Evolutionary conservation across 2,329 filamentous ascomycete species (phyloP).

Genomic region (Cladosporium halotolerans): DNA sequence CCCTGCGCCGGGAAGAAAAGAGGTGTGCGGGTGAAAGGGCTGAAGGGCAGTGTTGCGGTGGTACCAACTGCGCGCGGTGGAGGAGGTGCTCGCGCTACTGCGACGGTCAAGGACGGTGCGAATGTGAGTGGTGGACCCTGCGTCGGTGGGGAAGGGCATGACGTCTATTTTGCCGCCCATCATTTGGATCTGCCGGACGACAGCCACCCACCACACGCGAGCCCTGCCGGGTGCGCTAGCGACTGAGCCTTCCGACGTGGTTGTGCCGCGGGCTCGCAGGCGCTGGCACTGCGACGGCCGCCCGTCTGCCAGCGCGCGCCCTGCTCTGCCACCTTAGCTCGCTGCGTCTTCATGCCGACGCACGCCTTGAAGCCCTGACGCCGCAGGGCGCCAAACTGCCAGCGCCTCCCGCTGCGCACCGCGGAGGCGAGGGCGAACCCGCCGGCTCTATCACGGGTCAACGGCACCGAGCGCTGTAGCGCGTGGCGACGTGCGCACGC

Average conservation of each 20-base stretch:
- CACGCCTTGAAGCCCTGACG: too few species aligned
- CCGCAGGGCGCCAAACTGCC: too few species aligned
- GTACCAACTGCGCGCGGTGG: slow-evolving; percentile 4
- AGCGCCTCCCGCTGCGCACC: not conserved
- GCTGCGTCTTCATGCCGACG: too few species aligned
- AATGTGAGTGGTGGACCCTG: not conserved
- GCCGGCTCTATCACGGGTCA: not conserved
- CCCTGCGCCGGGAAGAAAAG: slow-evolving; percentile 11
- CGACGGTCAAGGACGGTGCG: slow-evolving; percentile 6
- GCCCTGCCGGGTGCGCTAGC: too few species aligned
- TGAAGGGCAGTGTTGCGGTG: not conserved
- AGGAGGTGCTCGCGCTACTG: slow-evolving; percentile 9
- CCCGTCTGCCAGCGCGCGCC: too few species aligned
- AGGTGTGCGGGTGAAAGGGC: slow-evolving; percentile 1
- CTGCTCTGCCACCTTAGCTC: too few species aligned
- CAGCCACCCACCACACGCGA: not conserved
- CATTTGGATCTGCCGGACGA: slow-evolving; percentile 7
- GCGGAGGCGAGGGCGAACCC: not conserved
- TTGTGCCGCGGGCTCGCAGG: too few species aligned
- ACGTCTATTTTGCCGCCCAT: slow-evolving; percentile 1
- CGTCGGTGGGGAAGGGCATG: slow-evolving; percentile 4
- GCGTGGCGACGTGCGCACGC: not conserved
- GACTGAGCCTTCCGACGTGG: too few species aligned
- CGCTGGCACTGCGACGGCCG: too few species aligned
- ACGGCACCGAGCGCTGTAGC: not conserved